Percentiles rank a stretch among this genome's conserved stretches.
These are phyloP conservation scores for Trichoderma hamatum DNA, from an alignment of 2,329 filamentous ascomycete species.

Conservation along the genomic window DNA sequence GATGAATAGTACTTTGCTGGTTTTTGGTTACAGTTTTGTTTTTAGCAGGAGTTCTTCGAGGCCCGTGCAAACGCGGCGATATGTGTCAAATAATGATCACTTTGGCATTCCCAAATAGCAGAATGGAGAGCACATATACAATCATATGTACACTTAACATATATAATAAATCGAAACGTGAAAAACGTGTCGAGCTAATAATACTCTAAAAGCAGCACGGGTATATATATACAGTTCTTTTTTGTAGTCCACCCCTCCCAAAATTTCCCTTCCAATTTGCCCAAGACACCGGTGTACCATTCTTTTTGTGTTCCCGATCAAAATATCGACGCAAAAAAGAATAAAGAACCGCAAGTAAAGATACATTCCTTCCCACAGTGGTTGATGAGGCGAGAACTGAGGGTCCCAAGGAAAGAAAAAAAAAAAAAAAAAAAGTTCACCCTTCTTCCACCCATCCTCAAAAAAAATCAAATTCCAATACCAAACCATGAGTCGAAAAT, in stretches of 20 bases:
- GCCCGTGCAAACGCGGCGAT: not conserved
- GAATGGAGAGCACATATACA: not conserved
- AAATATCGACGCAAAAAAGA: not conserved
- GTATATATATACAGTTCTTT: not conserved
- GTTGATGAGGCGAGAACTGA: not conserved
- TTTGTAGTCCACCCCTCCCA: not conserved
- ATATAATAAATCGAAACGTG: not conserved
- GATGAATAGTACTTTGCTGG: not conserved
- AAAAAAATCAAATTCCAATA: not conserved
- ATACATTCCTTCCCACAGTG: not conserved
- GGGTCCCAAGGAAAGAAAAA: not conserved
- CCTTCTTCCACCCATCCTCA: no score
- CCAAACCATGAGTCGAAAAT: not conserved
- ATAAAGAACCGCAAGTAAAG: not conserved
- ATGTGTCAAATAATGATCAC: not conserved
- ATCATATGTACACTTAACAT: not conserved
- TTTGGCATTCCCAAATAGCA: not conserved
- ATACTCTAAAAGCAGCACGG: not conserved
- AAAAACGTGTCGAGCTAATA: not conserved
- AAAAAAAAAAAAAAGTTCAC: not conserved
- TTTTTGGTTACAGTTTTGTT: no score
- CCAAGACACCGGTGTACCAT: slow-evolving; percentile 8
- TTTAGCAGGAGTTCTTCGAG: not conserved
- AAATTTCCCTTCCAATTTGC: not conserved
- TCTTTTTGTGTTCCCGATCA: not conserved